Conservation (phyloP, 2,329 filamentous ascomycete genomes). For the Trichothecium sympodiale region DNA sequence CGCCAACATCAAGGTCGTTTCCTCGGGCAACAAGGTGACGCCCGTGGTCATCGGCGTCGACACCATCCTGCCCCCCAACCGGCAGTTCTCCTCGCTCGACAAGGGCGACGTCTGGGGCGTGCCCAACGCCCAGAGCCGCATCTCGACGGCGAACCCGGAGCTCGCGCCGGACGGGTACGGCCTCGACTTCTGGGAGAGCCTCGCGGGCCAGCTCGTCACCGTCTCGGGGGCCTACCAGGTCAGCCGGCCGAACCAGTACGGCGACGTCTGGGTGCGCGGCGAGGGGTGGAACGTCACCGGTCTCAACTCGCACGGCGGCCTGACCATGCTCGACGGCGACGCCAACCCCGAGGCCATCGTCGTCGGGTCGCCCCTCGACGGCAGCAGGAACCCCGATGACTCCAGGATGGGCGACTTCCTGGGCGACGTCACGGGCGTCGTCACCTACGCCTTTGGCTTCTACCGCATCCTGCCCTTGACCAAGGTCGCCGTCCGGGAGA, state of each 20-base stretch:
- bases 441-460: slow-evolving; percentile 56
- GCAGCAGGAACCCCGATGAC: slow-evolving; percentile 44
- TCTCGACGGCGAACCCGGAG: slow-evolving; percentile 49
- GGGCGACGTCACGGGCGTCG: slow-evolving; percentile 56
- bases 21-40: slow-evolving; percentile 39
- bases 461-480: slow-evolving; percentile 58
- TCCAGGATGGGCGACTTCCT: slow-evolving; percentile 55
- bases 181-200: slow-evolving; percentile 64
- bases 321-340: slow-evolving; percentile 52
- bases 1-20: slow-evolving; percentile 39
- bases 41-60: slow-evolving; percentile 51
- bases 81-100: slow-evolving; percentile 51
- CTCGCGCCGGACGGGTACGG: slow-evolving; percentile 52
- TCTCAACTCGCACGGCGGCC: slow-evolving; percentile 48
- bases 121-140: slow-evolving; percentile 47
- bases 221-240: slow-evolving; percentile 45
- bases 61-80: slow-evolving; percentile 45
- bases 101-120: slow-evolving; percentile 53
- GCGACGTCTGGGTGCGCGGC: slow-evolving; percentile 59
- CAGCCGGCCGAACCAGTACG: slow-evolving; percentile 49
- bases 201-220: slow-evolving; percentile 57
- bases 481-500: slow-evolving; percentile 35
- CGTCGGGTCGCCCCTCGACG: slow-evolving; percentile 55
- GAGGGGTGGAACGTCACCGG: slow-evolving; percentile 47
- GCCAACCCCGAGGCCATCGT: slow-evolving; percentile 60